Percentiles rank a stretch among this genome's conserved stretches.
phyloP scores from a whole-genome alignment of 2,329 filamentous ascomycete genomes.

The Epichloe coenophiala region DNA sequence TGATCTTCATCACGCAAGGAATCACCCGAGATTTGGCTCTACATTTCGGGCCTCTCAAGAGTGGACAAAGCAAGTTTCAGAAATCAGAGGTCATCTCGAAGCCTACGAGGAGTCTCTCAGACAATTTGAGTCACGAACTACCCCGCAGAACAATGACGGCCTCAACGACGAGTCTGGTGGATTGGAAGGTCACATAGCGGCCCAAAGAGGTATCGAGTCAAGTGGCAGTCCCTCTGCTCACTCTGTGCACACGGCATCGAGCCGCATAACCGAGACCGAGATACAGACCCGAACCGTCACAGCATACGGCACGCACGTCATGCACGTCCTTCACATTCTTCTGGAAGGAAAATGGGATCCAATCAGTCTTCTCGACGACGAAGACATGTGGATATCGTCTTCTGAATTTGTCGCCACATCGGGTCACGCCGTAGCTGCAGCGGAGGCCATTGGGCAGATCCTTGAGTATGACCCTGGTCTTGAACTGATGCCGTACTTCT shows the following conservation, averaged over 20 bases:
- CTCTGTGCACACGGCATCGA: constrained; percentile 45
- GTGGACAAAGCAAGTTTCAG: constrained; percentile 65
- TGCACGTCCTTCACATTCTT: constrained; percentile 85
- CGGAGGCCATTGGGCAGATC: constrained; percentile 76
- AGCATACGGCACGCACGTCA: constrained; percentile 82
- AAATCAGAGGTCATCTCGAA: constrained; percentile 70
- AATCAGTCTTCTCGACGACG: constrained; percentile 78
- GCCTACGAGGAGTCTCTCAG: constrained; percentile 68
- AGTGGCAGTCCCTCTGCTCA: constrained; percentile 53
- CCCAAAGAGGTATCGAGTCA: not conserved
- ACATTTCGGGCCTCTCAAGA: constrained; percentile 62
- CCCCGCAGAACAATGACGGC: constrained; percentile 27
- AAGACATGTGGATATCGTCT: constrained; percentile 87
- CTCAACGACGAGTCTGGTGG: constrained; percentile 17
- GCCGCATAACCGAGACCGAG: constrained; percentile 60
- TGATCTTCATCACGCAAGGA: constrained; percentile 76
- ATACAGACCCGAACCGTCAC: constrained; percentile 78
- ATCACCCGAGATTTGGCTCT: constrained; percentile 73
- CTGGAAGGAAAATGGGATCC: constrained; percentile 91
- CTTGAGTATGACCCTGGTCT: constrained; percentile 82
- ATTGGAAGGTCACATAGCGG: not conserved
- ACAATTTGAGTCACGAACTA: constrained; percentile 42
- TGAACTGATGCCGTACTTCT: constrained; percentile 96
- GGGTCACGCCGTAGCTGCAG: constrained; percentile 75
- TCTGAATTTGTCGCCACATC: constrained; percentile 79